phyloP scores from a whole-genome alignment of 2,329 filamentous ascomycete species.

The Xylaria sp. region DNA sequence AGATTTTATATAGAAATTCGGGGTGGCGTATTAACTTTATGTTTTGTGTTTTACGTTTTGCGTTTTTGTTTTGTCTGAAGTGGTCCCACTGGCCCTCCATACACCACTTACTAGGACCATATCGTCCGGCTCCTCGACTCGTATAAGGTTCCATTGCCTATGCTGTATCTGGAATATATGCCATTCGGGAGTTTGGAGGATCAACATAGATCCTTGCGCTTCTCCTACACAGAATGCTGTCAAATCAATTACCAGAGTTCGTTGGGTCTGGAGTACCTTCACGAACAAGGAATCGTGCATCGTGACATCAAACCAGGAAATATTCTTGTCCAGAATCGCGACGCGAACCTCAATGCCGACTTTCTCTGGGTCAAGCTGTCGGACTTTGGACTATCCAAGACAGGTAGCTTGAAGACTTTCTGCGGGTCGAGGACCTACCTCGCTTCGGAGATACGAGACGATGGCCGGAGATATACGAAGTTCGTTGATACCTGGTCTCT shows the following conservation, averaged over 20 bases:
- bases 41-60: too few species aligned
- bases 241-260: slow-evolving; percentile 2
- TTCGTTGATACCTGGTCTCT: slow-evolving; percentile 26
- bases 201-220: not conserved
- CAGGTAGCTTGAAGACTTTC: not conserved
- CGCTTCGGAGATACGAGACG: slow-evolving; percentile 3
- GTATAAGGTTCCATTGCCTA: not conserved
- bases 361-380: slow-evolving; percentile 19
- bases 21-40: too few species aligned
- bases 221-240: not conserved
- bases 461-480: not conserved
- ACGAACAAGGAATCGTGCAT: slow-evolving; percentile 7
- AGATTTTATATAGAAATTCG: too few species aligned
- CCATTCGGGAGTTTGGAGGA: not conserved
- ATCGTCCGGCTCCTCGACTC: not conserved
- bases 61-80: too few species aligned
- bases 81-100: too few species aligned
- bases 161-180: slow-evolving; percentile 10
- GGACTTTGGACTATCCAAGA: slow-evolving; percentile 24
- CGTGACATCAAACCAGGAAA: slow-evolving; percentile 23
- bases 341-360: not conserved
- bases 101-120: slow-evolving; percentile 4
- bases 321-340: slow-evolving; percentile 20
- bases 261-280: slow-evolving; percentile 12
- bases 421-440: not conserved